phyloP scores from a whole-genome alignment of 306 rosid genomes.

The Lagenaria siceraria region DNA sequence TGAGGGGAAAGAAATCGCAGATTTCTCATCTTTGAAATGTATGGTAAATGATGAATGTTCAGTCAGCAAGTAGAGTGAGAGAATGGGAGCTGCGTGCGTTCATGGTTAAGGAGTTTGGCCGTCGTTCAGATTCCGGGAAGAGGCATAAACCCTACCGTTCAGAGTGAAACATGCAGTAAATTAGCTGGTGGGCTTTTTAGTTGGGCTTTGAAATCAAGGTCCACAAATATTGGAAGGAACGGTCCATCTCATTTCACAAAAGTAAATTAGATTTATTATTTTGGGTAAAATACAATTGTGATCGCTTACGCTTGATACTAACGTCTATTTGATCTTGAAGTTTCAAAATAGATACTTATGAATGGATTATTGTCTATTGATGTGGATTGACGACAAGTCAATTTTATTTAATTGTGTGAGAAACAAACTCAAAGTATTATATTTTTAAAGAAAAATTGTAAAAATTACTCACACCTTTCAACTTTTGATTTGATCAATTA shows the following conservation, averaged over 20 bases:
- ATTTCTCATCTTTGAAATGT: conserved; percentile 30
- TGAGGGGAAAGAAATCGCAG: conserved; percentile 31
- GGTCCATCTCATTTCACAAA: neutral
- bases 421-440: too few relatives aligned
- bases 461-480: too few relatives aligned
- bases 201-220: neutral
- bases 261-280: neutral
- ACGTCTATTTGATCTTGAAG: too few relatives aligned
- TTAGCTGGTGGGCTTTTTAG: neutral
- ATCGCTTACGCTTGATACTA: too few relatives aligned
- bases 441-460: too few relatives aligned
- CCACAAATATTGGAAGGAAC: neutral
- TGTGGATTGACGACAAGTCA: too few relatives aligned
- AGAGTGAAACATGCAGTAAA: neutral
- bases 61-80: neutral
- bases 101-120: conserved; percentile 19
- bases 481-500: too few relatives aligned
- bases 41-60: neutral
- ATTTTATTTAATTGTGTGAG: too few relatives aligned
- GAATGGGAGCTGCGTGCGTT: conserved; percentile 8
- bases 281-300: too few relatives aligned
- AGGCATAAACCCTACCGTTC: conserved; percentile 35
- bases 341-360: too few relatives aligned
- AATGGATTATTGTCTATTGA: too few relatives aligned
- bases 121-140: neutral